Evolutionary conservation across 1,284 basidiomycete genomes (phyloP), one percentile per base, ranked within the genome.

Genomic region (Apiotrichum laibachii): DNA sequence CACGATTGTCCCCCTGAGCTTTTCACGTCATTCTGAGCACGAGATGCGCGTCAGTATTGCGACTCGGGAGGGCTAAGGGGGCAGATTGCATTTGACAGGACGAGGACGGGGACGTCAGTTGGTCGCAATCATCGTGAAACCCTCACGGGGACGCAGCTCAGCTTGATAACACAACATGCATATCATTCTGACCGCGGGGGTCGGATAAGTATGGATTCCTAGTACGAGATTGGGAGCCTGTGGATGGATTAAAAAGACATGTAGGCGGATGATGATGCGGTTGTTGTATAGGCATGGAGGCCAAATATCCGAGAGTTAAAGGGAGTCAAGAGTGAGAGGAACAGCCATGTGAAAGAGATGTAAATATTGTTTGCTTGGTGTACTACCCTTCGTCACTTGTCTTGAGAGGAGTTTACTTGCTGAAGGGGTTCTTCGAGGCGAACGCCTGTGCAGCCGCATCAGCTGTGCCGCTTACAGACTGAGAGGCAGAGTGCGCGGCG

Each of bases 111-210:
- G n/a, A n/a, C n/a, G 34, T 35, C 34, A 35, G 34, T 13, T 13
- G 7, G 7, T 13, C 34, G 34, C 13, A 8, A 35, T 35, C 34
- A 35, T 35, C 37, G 11, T 10, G 15, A 2, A 13, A 11, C 37
- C 10, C 37, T 37, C 26, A 31, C 26, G 7, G 37, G 5, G 11
- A 37, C 19, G 7, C 9, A 6, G 5, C 7, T 44, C 10, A 13
- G 19, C n/a, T n/a, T 44, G 43, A n/a, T 44, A 21, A 44, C n/a
- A 44, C 43, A 44, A 44, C 43, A 44, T 44, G 43, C 43, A 44
- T 44, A 44, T 21, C 19, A 2, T 10, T 44, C 43, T 31, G 26
- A 31, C n/a, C 19, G 43, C 18, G 5, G 7, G 19, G 43, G 18
- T n/a, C 37, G 5, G n/a, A 44, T n/a, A n/a, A 8, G 19, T 8